Base-by-base conservation (phyloP, 139 green algal genomes). In the Haematococcus sp. region DNA sequence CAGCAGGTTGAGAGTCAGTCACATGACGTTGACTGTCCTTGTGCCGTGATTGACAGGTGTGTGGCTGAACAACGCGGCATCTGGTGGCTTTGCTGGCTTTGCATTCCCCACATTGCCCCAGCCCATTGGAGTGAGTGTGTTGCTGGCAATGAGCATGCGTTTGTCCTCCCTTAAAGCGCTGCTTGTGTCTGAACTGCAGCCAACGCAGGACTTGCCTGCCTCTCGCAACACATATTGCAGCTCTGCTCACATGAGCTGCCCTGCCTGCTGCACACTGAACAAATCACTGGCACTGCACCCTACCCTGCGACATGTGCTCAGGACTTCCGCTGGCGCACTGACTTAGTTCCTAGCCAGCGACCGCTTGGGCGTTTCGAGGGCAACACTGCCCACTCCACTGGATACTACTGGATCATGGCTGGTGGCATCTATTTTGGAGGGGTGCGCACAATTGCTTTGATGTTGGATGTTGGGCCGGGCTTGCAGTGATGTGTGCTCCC, bases 71-170 rank as follows among this genome's bases (percentile, higher is more conserved):
- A 91, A 91, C 49, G 86, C 86, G 1, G 86, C 86, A 2, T 87
- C 78, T 4, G 86, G 86, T 1, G 86, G 86, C n/a, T 88, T 83
- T 35, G 71, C 85, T 11, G 85, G 85, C 51, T 90, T 86, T 77
- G 74, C 56, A 61, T 89, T 88, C 63, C 84, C 85, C 1, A 73
- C 80, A 9, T 66, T 89, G 35, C 32, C 63, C 51, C 58, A 56
- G 28, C 76, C 85, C 44, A 82, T 88, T 15, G 78, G 83, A 56
- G 77, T 83, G 59, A 56, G 74, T 17, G 32, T 27, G 4, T 20
- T 32, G 55, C 55, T 28, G 19, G 19, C 55, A n/a, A n/a, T 16
- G 55, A 63, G 22, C 19, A 27, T 15, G 19, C 19, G 16, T 27
- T 63, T 63, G 54, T 63, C 20, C 19, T 63, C 16, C 22, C 15